Percentiles rank a stretch among this genome's conserved stretches.
Evolutionary conservation across 371 early-diverging fungal species (phyloP).

Genomic region (Batkoa obscura): DNA sequence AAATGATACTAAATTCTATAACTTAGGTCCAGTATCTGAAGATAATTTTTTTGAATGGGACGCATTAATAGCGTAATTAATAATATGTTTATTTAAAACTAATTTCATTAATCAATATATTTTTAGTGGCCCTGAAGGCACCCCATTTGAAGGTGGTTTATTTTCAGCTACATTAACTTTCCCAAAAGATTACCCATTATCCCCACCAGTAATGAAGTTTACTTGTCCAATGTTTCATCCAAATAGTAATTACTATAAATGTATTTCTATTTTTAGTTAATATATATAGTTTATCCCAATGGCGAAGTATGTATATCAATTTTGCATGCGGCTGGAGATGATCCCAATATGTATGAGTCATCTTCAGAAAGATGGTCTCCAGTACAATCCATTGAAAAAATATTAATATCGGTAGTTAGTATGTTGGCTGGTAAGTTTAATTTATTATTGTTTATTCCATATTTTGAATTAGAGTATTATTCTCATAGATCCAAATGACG

Average conservation of each 20-base stretch:
- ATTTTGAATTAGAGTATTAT: neutral
- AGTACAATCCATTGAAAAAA: conserved; percentile 95
- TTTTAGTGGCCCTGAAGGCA: conserved; percentile 25
- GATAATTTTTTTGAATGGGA: conserved; percentile 94
- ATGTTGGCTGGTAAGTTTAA: conserved; percentile 60
- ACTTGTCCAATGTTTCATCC: conserved; percentile 90
- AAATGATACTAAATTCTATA: neutral
- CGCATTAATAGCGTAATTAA: conserved; percentile 72
- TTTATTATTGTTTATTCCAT: neutral
- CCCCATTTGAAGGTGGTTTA: conserved; percentile 81
- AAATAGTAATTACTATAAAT: conserved; percentile 29
- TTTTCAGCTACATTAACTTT: conserved; percentile 71
- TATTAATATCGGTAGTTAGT: conserved; percentile 81
- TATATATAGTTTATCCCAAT: conserved; percentile 62
- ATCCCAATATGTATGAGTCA: conserved; percentile 88
- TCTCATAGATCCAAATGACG: conserved; percentile 87
- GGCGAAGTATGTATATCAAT: conserved; percentile 98
- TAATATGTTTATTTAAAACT: neutral
- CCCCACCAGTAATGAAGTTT: conserved; percentile 79
- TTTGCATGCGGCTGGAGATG: conserved; percentile 97
- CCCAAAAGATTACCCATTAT: conserved; percentile 88
- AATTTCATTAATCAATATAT: neutral
- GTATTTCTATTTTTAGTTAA: neutral
- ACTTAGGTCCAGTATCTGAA: conserved; percentile 66
- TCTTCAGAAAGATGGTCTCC: conserved; percentile 89